These are phyloP conservation scores for Aschersonia sp. DNA, from an alignment of 2,329 filamentous ascomycete genomes.

Conservation along the genomic window DNA sequence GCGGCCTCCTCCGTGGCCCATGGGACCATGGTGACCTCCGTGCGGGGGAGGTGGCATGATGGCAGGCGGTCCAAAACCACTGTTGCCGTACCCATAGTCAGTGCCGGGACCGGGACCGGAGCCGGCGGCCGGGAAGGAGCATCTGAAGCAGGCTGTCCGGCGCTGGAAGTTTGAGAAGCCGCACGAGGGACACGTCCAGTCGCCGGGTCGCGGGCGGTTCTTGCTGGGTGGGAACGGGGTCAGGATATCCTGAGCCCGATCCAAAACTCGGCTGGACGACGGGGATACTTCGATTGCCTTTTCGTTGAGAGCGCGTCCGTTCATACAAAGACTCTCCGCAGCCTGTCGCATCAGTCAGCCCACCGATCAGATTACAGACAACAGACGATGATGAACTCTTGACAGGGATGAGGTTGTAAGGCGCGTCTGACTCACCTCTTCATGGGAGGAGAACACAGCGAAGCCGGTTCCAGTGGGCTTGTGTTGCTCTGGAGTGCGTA, in stretches of 20 bases:
- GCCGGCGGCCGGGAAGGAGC: slow-evolving; percentile 92
- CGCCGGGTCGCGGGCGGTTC: slow-evolving; percentile 90
- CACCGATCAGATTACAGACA: neutral
- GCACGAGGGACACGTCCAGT: slow-evolving; percentile 98
- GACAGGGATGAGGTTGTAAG: neutral
- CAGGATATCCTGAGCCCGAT: slow-evolving; percentile 88
- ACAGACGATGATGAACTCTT: too few species aligned
- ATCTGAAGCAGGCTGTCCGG: slow-evolving; percentile 95
- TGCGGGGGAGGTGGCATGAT: slow-evolving; percentile 72
- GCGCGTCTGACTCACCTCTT: slow-evolving; percentile 58
- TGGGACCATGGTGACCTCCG: slow-evolving; percentile 46
- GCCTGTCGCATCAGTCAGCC: slow-evolving; percentile 39
- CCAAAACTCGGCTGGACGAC: slow-evolving; percentile 89
- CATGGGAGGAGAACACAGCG: slow-evolving; percentile 95
- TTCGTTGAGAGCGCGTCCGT: slow-evolving; percentile 92
- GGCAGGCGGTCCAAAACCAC: slow-evolving; percentile 50
- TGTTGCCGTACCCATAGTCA: slow-evolving; percentile 45
- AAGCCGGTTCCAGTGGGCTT: slow-evolving; percentile 99
- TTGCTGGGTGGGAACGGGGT: slow-evolving; percentile 97
- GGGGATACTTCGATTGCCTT: slow-evolving; percentile 98
- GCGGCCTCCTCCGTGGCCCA: slow-evolving; percentile 48
- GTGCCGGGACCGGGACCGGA: slow-evolving; percentile 54
- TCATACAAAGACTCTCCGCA: slow-evolving; percentile 97
- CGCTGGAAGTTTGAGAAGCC: slow-evolving; percentile 99
- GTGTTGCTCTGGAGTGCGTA: slow-evolving; percentile 94